Evolutionary conservation across 495 filamentous ascomycete genomes (phyloP), one percentile per base, ranked within the genome.

Genomic region (Aspergillus ellipticus): DNA sequence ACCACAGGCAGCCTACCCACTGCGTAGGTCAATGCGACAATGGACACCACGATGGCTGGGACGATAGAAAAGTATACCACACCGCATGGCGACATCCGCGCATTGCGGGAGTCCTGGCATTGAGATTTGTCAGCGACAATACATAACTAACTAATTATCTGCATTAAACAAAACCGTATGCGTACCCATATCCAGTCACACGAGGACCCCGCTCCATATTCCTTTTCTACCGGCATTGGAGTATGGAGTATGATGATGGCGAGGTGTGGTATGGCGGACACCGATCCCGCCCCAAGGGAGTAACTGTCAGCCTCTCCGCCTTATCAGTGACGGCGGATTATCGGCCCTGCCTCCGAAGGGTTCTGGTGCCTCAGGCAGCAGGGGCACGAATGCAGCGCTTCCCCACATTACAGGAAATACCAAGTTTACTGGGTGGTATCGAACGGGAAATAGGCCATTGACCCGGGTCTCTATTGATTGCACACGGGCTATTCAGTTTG

Each of bases 91-190:
- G 74, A 72, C 42, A 82, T 65, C 46, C 70, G 73, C 33, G 79
- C 82, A 55, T 75, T 72, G 26, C 63, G 60, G 10, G 76, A 67
- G 59, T 84, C 78, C 81, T 84, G 57, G 49, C 8, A 35, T 8
- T 10, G 10, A 43, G 9, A 48, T 22, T 29, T 28, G 52, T 48
- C 24, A 58, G 28, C 17, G 37, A 4, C 13, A 37, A 10, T n/a
- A n/a, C 10, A 21, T 11, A 19, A 15, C 15, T 6, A n/a, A 21
- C 24, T 16, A 17, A 48, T 20, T 5, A 19, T 26, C 16, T 26
- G 19, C 17, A 31, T n/a, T n/a, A n/a, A 16, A 16, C 19, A 16
- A 42, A 10, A 9, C n/a, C 17, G 19, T 11, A 13, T 6, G 33
- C 60, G 16, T 58, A 61, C 64, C 64, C 64, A 66, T 29, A 61